Base-by-base conservation (phyloP, 2,329 filamentous ascomycete species). In the Annulohypoxylon truncatum region DNA sequence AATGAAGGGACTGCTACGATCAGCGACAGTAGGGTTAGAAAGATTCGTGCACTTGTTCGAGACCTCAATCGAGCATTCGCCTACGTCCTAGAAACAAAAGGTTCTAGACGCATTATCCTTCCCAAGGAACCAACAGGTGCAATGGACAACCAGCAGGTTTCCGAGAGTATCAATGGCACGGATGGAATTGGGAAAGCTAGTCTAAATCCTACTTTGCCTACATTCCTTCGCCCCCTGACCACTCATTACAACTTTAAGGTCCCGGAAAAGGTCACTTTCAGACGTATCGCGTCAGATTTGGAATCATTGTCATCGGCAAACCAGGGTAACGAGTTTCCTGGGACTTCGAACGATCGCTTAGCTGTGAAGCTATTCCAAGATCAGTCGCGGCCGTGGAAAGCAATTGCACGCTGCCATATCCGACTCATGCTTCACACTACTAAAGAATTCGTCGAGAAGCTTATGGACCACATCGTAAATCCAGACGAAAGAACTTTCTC, bases 261-360 rank as follows among this genome's bases (percentile, higher is more conserved):
- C 0, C 80, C 81, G 1, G 35, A 59, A 31, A 35, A 53, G 4
- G 67, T 74, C 9, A 54, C 64, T 2, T 71, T 72, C 26, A 51
- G 66, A 7, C 8, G 20, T 2, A 53, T 75, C 15, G 62, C 63
- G 0, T 15, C 26, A 0, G 68, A 80, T 6, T 68, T 83, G 0
- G 72, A 80, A 63, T 55, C 40, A 2, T 65, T 77, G 5, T 79
- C 78, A 1, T 75, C 77, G 0, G 67, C 61, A 0, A 81, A 82
- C 31, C 80, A 80, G 57, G 82, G 81, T 0, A 74, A 62, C 0
- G 80, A 82, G 48, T 79, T 83, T 18, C 79, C 81, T 0, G 80
- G 80, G 0, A 74, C 74, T 0, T 71, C 77, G 0, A 83, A 80
- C 38, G 72, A 72, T 12, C 74, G 78, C 0, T 72, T 83, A 3